Percentiles rank a stretch among this genome's conserved stretches.
These are phyloP conservation scores for Pleurotus giganteus DNA, from an alignment of 768 basidiomycete genomes.

Conservation along the genomic window DNA sequence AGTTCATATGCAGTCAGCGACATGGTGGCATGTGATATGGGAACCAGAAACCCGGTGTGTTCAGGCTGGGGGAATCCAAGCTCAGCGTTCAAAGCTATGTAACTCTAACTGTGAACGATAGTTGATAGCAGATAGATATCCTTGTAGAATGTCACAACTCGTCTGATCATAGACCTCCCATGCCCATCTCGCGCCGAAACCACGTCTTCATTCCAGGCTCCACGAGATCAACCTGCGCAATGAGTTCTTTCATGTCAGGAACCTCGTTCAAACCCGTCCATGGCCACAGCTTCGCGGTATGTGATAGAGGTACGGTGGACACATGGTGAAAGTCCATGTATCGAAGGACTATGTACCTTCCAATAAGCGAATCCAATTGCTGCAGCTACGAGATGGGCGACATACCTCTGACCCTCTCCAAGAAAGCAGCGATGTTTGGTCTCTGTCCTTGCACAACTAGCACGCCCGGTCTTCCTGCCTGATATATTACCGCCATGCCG, in stretches of 20 bases:
- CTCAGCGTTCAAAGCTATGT: too few relatives aligned
- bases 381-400: not conserved
- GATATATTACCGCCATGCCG: not conserved
- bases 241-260: constrained; percentile 30
- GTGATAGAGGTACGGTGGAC: constrained; percentile 27
- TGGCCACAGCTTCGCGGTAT: constrained; percentile 12
- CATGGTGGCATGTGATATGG: not conserved
- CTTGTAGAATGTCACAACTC: too few relatives aligned
- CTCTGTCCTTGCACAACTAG: constrained; percentile 39
- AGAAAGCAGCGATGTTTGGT: constrained; percentile 31
- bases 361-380: not conserved
- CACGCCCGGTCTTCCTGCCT: constrained; percentile 43
- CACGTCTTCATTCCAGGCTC: not conserved
- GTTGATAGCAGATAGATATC: too few relatives aligned
- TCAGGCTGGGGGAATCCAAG: too few relatives aligned
- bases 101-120: too few relatives aligned
- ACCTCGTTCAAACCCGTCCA: constrained; percentile 36
- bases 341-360: constrained; percentile 27
- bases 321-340: constrained; percentile 45
- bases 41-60: too few relatives aligned
- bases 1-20: not conserved
- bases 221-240: constrained; percentile 12
- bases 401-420: constrained; percentile 36
- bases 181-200: constrained; percentile 5
- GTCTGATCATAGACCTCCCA: too few relatives aligned